Evolutionary conservation across 2,329 filamentous ascomycete genomes (phyloP).

Genomic region (Stemphylium vesicarium): DNA sequence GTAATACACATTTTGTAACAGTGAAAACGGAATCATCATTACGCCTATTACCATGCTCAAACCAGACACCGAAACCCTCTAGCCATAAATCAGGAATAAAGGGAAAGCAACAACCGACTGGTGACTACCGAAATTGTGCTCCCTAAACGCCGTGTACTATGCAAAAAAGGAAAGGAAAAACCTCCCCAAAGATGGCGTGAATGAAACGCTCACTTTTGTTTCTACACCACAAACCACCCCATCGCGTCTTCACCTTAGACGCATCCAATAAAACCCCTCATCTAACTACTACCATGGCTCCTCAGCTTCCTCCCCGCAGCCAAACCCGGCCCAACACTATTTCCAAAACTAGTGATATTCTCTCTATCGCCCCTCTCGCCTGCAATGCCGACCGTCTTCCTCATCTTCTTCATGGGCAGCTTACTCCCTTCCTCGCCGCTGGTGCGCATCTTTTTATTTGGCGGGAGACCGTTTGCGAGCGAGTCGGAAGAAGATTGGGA

Average conservation of each 20-base stretch:
- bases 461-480: constrained; percentile 38
- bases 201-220: not conserved
- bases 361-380: constrained; percentile 49
- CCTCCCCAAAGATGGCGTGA: too few species aligned
- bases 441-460: constrained; percentile 54
- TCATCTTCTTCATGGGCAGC: constrained; percentile 53
- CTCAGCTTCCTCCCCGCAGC: constrained; percentile 48
- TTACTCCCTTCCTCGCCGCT: constrained; percentile 43
- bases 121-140: too few species aligned
- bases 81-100: too few species aligned
- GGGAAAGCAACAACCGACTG: too few species aligned
- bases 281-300: constrained; percentile 41
- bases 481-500: constrained; percentile 40
- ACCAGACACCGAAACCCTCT: too few species aligned
- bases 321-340: constrained; percentile 48
- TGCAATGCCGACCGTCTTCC: constrained; percentile 52
- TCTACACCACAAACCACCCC: not conserved
- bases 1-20: too few species aligned
- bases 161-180: too few species aligned
- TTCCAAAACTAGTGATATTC: constrained; percentile 51
- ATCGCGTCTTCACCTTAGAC: not conserved
- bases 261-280: not conserved
- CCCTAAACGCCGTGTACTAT: too few species aligned
- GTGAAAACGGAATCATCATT: too few species aligned
- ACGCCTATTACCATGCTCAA: too few species aligned